Percentiles rank a stretch among this genome's conserved stretches.
Conservation (phyloP, 768 basidiomycete genomes). For the Artomyces pyxidatus region DNA sequence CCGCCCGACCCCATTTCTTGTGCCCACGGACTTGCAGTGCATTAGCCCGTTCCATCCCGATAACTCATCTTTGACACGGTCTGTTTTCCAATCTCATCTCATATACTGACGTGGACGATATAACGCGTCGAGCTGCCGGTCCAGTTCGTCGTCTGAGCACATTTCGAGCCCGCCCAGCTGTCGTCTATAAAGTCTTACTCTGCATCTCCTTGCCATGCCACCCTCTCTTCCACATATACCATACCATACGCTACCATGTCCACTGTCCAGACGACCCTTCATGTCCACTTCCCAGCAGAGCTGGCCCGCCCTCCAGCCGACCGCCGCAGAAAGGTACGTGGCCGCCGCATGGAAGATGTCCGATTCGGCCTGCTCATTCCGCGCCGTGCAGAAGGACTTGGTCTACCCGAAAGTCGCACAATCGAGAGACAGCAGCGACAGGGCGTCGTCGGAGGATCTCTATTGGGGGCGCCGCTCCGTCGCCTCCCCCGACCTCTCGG, state of each 20-base stretch:
- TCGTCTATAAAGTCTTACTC: too few species aligned
- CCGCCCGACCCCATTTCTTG: too few species aligned
- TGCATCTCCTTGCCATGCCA: too few species aligned
- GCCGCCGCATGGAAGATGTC: not conserved
- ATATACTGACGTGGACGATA: too few species aligned
- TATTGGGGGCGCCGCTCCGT: constrained; percentile 28
- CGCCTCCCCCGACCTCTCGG: constrained; percentile 16
- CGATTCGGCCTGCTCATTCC: not conserved
- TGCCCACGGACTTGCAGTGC: too few species aligned
- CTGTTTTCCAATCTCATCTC: too few species aligned
- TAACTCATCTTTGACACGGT: too few species aligned
- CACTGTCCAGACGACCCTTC: constrained; percentile 13
- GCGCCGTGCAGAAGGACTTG: constrained; percentile 17
- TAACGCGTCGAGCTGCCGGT: too few species aligned
- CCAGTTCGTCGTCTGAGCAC: too few species aligned
- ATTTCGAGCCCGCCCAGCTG: too few species aligned
- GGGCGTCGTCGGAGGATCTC: constrained; percentile 28
- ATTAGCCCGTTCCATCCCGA: too few species aligned
- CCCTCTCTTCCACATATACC: constrained; percentile 3
- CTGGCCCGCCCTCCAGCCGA: constrained; percentile 24
- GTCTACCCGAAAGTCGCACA: constrained; percentile 36
- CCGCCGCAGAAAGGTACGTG: constrained; percentile 26
- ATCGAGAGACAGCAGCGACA: constrained; percentile 26
- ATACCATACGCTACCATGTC: constrained; percentile 9
- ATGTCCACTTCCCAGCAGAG: constrained; percentile 27